A percentile compares a stretch with the other conserved stretches of the same genome.
phyloP scores from a whole-genome alignment of 2,329 filamentous ascomycete genomes.

The Ceratocystis eucalypticola region DNA sequence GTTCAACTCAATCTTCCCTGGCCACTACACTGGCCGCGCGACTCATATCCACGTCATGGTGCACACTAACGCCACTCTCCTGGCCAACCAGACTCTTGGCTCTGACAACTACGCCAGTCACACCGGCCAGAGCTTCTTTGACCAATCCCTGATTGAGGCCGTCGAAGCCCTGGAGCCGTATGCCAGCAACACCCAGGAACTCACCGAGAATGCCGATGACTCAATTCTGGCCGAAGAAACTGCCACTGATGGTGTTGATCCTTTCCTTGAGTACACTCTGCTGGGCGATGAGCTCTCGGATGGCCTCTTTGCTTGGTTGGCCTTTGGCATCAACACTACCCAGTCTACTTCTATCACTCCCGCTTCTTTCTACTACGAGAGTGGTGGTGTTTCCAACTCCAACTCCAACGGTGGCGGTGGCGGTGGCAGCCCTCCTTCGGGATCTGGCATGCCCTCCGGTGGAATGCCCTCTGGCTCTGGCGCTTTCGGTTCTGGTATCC shows the following conservation, averaged over 20 bases:
- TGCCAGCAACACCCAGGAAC: conserved; percentile 29
- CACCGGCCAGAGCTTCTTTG: conserved; percentile 51
- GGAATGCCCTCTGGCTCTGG: no score
- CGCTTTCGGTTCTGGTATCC: background rate
- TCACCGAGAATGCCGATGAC: conserved; percentile 40
- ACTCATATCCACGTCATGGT: conserved; percentile 31
- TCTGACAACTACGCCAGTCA: conserved; percentile 38
- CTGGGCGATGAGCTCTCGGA: conserved; percentile 39
- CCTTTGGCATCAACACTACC: conserved; percentile 34
- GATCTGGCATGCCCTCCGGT: background rate
- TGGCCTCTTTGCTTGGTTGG: conserved; percentile 42
- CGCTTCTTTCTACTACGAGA: conserved; percentile 26
- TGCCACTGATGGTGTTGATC: conserved; percentile 38
- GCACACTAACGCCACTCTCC: conserved; percentile 26
- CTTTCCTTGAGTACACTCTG: conserved; percentile 43
- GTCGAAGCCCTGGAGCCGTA: conserved; percentile 38
- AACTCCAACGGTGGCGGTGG: background rate
- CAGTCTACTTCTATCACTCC: conserved; percentile 22
- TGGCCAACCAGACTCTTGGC: conserved; percentile 37
- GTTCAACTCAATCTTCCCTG: conserved; percentile 33
- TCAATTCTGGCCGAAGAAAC: conserved; percentile 34
- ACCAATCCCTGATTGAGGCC: conserved; percentile 38
- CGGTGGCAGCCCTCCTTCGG: conserved; percentile 1
- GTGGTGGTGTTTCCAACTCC: conserved; percentile 26
- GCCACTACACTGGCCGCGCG: conserved; percentile 31